Evolutionary conservation across 2,329 filamentous ascomycete genomes (phyloP).

Genomic region (Didymosphaeria variabile): DNA sequence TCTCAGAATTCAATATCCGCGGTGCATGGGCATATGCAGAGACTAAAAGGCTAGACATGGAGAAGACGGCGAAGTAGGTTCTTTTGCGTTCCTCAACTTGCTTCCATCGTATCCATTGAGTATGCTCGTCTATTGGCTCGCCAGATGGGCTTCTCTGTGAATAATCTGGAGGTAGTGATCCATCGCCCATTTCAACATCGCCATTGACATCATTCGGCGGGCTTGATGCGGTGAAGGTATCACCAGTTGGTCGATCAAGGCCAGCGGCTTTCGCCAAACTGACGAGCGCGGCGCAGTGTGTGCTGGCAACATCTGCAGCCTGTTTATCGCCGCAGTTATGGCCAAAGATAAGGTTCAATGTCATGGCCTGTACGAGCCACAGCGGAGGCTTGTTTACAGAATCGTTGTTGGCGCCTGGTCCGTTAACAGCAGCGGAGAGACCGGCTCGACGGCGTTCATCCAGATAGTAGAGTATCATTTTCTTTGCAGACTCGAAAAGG

Average conservation of each 20-base stretch:
- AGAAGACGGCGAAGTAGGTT: slow-evolving; percentile 90
- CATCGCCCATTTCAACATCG: slow-evolving; percentile 67
- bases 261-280: slow-evolving; percentile 91
- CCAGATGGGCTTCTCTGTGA: slow-evolving; percentile 53
- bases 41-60: slow-evolving; percentile 88
- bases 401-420: slow-evolving; percentile 62
- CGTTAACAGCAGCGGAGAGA: slow-evolving; percentile 69
- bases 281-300: slow-evolving; percentile 88
- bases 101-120: slow-evolving; percentile 93
- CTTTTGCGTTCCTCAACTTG: slow-evolving; percentile 88
- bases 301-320: slow-evolving; percentile 89
- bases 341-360: slow-evolving; percentile 94
- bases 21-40: slow-evolving; percentile 94
- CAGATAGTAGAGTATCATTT: slow-evolving; percentile 91
- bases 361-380: slow-evolving; percentile 96
- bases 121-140: slow-evolving; percentile 64
- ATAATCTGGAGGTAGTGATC: slow-evolving; percentile 29
- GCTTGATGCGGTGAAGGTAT: slow-evolving; percentile 30
- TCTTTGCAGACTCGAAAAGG: slow-evolving; percentile 91
- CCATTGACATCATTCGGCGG: slow-evolving; percentile 56
- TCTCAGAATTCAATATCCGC: slow-evolving; percentile 92
- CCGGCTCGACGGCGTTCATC: slow-evolving; percentile 90
- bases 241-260: slow-evolving; percentile 64
- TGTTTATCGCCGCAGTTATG: slow-evolving; percentile 94
- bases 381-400: slow-evolving; percentile 78